Percentiles rank a stretch among this genome's conserved stretches.
phyloP scores from a whole-genome alignment of 345 rosid genomes.

The Trapa incisa region DNA sequence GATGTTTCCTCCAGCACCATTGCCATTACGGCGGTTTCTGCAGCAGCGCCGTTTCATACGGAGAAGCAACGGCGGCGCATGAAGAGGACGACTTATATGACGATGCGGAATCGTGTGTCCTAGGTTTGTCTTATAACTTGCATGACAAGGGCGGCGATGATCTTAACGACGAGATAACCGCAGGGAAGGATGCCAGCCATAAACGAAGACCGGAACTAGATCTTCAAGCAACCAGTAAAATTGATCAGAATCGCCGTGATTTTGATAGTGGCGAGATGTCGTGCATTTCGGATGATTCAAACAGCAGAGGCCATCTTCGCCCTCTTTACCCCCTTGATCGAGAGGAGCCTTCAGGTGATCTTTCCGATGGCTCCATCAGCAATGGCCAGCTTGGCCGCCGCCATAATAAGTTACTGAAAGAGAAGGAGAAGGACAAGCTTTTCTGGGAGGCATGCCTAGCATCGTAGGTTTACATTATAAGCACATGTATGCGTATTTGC shows the following conservation, averaged over 20 bases:
- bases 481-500: too few species aligned
- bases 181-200: neutral
- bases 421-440: conserved; percentile 20
- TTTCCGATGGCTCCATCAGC: neutral
- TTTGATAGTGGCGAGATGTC: neutral
- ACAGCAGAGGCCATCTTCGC: neutral
- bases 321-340: neutral
- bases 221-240: neutral
- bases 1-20: neutral
- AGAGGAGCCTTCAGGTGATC: neutral
- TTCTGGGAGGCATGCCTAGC: conserved; percentile 39
- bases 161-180: neutral
- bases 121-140: neutral
- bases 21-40: neutral
- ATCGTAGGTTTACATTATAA: conserved; percentile 3
- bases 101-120: conserved; percentile 1
- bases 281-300: neutral
- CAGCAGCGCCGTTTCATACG: too few species aligned
- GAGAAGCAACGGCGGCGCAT: too few species aligned
- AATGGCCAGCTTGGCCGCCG: neutral
- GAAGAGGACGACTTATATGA: neutral
- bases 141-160: neutral
- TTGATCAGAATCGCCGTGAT: neutral
- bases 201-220: neutral
- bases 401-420: conserved; percentile 6